Evolutionary conservation across 495 filamentous ascomycete species (phyloP), one percentile per base, ranked within the genome.

Genomic region (Immersiella caudata): DNA sequence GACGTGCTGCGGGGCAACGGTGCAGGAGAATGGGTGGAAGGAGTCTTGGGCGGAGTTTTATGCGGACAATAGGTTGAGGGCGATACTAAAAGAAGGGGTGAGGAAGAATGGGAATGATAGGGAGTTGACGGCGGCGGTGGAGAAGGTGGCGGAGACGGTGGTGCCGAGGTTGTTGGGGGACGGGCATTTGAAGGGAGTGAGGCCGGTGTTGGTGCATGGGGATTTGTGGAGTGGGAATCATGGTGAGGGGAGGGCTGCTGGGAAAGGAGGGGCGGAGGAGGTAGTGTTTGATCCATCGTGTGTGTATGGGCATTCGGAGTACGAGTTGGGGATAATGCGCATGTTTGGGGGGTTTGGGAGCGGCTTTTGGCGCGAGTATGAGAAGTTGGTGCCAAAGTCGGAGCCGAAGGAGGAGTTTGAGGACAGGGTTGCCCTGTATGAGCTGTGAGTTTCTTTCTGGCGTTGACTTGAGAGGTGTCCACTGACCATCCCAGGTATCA

Each of bases 301-400:
- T 49, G 89, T 88, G 63, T 97, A 94, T 78, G 91, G 87, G n/a
- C 92, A 96, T 76, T 88, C 81, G 18, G 94, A 97, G 82, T 97
- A 88, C 80, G 94, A 97, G 74, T 74, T 94, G 58, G 94, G 94
- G 0, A 97, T 97, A 60, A 97, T 97, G 94, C 84, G 84, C 65
- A 94, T 98, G 92, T 97, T 97, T 85, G 94, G 94, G 0, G 94
- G 94, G 4, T 97, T 96, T 81, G 88, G 88, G 21, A 73, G 76
- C 0, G 73, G 68, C 6, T 96, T 96, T 70, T 89, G 90, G 78
- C 84, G 82, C 22, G 89, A 93, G 78, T 97, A 97, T 78, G 87
- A 92, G 79, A 70, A 80, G 24, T 62, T 92, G 40, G 87, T 91
- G 63, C 88, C 88, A 3, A 97, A 90, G 83, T 87, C 89, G 25